phyloP scores from a whole-genome alignment of 805 yeast species.

The Teunomyces gatunensis region DNA sequence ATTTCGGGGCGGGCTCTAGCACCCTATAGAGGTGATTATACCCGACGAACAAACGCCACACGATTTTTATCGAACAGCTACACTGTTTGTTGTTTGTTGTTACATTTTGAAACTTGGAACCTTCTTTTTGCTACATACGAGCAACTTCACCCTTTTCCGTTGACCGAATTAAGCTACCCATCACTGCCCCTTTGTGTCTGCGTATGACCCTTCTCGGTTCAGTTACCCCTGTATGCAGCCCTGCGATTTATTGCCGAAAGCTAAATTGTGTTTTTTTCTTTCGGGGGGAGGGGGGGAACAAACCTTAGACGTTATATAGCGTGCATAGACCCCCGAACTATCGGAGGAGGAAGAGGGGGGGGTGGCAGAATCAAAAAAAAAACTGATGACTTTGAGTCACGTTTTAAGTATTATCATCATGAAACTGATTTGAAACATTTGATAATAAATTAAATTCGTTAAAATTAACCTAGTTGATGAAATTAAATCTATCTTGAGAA shows the following conservation, averaged over 20 bases:
- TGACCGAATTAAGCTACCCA: background rate
- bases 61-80: background rate
- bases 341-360: background rate
- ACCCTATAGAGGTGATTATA: background rate
- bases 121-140: background rate
- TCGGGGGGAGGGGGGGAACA: too few relatives aligned
- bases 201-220: constrained; percentile 1
- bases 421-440: too few relatives aligned
- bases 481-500: too few relatives aligned
- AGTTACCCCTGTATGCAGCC: background rate
- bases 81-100: background rate
- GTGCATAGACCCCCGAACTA: background rate
- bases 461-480: too few relatives aligned
- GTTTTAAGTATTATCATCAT: too few relatives aligned
- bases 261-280: background rate
- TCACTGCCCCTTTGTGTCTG: constrained; percentile 1
- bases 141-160: background rate
- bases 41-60: background rate
- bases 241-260: background rate
- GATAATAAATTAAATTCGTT: too few relatives aligned
- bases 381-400: too few relatives aligned
- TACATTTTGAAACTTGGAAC: background rate
- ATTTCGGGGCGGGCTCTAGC: background rate
- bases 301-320: background rate
- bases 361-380: background rate